phyloP scores from a whole-genome alignment of 805 yeast species.

The Schwanniomyces vanrijiae region DNA sequence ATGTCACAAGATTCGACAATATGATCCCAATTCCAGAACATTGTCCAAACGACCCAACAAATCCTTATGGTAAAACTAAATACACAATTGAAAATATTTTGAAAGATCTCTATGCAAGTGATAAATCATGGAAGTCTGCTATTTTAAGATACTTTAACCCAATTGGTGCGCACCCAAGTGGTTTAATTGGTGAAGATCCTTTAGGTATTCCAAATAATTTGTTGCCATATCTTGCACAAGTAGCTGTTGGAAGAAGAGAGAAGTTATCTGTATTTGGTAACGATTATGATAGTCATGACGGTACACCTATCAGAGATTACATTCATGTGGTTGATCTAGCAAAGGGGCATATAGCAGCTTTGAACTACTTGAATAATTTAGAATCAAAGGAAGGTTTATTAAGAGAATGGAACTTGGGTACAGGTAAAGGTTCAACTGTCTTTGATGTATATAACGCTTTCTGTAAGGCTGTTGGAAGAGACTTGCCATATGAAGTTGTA shows the following conservation, averaged over 20 bases:
- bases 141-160: conserved; percentile 80
- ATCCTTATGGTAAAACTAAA: conserved; percentile 79
- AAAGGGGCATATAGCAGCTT: conserved; percentile 72
- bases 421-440: conserved; percentile 80
- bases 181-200: conserved; percentile 79
- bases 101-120: conserved; percentile 51
- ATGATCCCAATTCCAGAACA: conserved; percentile 80
- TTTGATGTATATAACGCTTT: conserved; percentile 68
- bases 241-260: conserved; percentile 69
- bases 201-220: conserved; percentile 74
- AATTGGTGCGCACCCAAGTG: conserved; percentile 84
- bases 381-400: conserved; percentile 46
- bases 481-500: conserved; percentile 63
- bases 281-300: conserved; percentile 71
- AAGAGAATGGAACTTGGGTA: conserved; percentile 82
- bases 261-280: conserved; percentile 68
- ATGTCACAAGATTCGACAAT: conserved; percentile 67
- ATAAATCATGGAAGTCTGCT: conserved; percentile 51
- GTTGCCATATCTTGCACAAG: conserved; percentile 75
- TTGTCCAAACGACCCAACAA: conserved; percentile 72
- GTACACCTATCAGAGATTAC: conserved; percentile 81
- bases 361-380: conserved; percentile 47
- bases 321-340: conserved; percentile 81
- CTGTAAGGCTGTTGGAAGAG: conserved; percentile 60
- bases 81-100: conserved; percentile 61